Conservation (phyloP, 2,329 filamentous ascomycete genomes). For the Penicillium sp. region DNA sequence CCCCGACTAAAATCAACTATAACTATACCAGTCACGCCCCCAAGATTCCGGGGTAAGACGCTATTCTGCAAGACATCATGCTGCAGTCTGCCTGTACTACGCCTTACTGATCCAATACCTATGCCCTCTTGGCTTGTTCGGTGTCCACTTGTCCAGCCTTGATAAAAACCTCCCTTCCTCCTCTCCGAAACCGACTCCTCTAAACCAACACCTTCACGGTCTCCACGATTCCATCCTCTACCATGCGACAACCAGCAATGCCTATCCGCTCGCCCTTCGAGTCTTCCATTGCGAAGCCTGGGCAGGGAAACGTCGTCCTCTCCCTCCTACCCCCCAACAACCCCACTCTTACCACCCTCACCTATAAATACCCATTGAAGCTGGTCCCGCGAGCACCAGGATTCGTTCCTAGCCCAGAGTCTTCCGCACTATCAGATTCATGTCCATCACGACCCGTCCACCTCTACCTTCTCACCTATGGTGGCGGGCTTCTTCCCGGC, state of each 20-base stretch:
- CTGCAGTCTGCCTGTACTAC: slow-evolving; percentile 12
- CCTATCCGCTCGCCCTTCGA: slow-evolving; percentile 68
- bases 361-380: slow-evolving; percentile 93
- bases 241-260: slow-evolving; percentile 28
- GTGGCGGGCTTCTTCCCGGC: slow-evolving; percentile 85
- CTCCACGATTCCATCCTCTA: slow-evolving; percentile 6
- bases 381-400: slow-evolving; percentile 76
- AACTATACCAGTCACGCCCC: slow-evolving; percentile 12
- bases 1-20: slow-evolving; percentile 22
- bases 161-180: slow-evolving; percentile 10
- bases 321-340: slow-evolving; percentile 67
- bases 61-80: slow-evolving; percentile 14
- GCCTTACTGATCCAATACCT: slow-evolving; percentile 11
- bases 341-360: slow-evolving; percentile 69
- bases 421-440: slow-evolving; percentile 18
- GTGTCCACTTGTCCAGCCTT: slow-evolving; percentile 1
- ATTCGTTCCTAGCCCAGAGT: slow-evolving; percentile 52
- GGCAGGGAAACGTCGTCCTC: slow-evolving; percentile 74
- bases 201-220: too few relatives aligned
- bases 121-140: slow-evolving; percentile 15
- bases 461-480: slow-evolving; percentile 89
- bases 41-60: slow-evolving; percentile 19
- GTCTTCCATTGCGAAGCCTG: slow-evolving; percentile 67
- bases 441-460: slow-evolving; percentile 59
- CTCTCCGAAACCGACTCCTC: slow-evolving; percentile 6